Base-by-base conservation (phyloP, 2,329 filamentous ascomycete genomes). In the Furcasterigmium sp. region DNA sequence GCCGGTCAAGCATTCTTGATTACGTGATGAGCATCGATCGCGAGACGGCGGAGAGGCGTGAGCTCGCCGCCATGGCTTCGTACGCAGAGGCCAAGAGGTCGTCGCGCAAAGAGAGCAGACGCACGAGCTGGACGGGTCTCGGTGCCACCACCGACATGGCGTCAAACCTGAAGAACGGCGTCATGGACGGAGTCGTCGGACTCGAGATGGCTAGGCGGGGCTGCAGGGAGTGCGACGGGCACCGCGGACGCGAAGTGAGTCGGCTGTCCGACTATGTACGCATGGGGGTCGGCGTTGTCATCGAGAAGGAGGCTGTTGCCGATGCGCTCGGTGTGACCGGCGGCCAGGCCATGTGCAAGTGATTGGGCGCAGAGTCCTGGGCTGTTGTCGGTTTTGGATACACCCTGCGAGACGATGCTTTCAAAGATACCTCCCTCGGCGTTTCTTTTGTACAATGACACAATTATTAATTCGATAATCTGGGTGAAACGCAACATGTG, bases 61-160 rank as follows among this genome's bases (percentile, higher is more conserved):
- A 68, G 55, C 59, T 68, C 30, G 60, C 63, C 1, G 65, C 64
- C 43, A 60, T 68, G 51, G 55, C 57, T 5, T 58, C 57, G 44
- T 59, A 62, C 45, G 52, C 60, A 17, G 49, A 50, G 23, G 48
- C 48, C 15, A 48, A 51, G 26, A 49, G 46, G 10, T 42, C 32
- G n/a, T 17, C 48, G 15, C 48, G 42, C 17, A 56, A 55, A 39
- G 53, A 53, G 43, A 50, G 44, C 26, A 62, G 61, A 49, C 56
- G 65, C 8, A 55, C 63, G 13, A 69, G 65, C 53, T 69, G 66
- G 67, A 68, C 65, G 1, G 64, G 59, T 0, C 57, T 68, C 6
- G 65, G 63, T 0, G 57, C 60, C 20, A 59, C 61, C 4, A 60
- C 56, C 2, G 28, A 19, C 25, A 35, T 35, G n/a, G 32, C 32